phyloP scores from a whole-genome alignment of 805 yeast species.

The Kluyveromyces lactis region DNA sequence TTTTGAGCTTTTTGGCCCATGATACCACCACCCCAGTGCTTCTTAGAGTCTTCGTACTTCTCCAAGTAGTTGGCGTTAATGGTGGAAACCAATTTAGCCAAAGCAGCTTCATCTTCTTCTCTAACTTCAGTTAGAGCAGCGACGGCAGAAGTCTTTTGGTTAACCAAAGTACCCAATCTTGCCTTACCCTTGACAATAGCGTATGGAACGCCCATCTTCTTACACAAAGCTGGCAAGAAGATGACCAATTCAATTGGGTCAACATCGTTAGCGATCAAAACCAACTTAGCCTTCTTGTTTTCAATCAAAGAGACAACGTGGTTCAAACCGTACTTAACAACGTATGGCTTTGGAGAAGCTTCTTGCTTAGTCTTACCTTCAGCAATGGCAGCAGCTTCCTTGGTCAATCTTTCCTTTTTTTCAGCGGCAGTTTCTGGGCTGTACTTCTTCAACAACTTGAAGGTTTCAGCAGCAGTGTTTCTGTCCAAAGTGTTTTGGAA shows the following conservation, averaged over 20 bases:
- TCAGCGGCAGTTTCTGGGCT: slow-evolving; percentile 96
- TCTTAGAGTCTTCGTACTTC: slow-evolving; percentile 92
- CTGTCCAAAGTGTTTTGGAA: slow-evolving; percentile 94
- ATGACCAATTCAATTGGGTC: slow-evolving; percentile 98
- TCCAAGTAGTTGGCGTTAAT: slow-evolving; percentile 88
- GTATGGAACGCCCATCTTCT: slow-evolving; percentile 99
- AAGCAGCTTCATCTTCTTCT: slow-evolving; percentile 90
- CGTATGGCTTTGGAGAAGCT: slow-evolving; percentile 94
- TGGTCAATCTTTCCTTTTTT: slow-evolving; percentile 98
- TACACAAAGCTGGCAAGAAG: slow-evolving; percentile 97
- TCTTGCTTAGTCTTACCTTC: slow-evolving; percentile 97
- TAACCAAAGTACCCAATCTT: slow-evolving; percentile 94
- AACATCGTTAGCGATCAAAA: slow-evolving; percentile 96
- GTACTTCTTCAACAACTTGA: slow-evolving; percentile 97
- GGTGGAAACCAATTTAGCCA: slow-evolving; percentile 87
- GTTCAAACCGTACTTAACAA: slow-evolving; percentile 97
- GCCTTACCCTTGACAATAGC: slow-evolving; percentile 98
- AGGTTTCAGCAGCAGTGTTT: slow-evolving; percentile 96
- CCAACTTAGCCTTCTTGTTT: slow-evolving; percentile 97
- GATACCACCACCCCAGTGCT: slow-evolving; percentile 99
- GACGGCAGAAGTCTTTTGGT: slow-evolving; percentile 95
- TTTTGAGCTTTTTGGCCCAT: slow-evolving; percentile 91
- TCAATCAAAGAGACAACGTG: slow-evolving; percentile 96
- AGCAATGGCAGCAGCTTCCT: slow-evolving; percentile 98
- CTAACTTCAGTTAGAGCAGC: slow-evolving; percentile 95